Base-by-base conservation (phyloP, 768 basidiomycete species). In the Macrocybe gigantea region DNA sequence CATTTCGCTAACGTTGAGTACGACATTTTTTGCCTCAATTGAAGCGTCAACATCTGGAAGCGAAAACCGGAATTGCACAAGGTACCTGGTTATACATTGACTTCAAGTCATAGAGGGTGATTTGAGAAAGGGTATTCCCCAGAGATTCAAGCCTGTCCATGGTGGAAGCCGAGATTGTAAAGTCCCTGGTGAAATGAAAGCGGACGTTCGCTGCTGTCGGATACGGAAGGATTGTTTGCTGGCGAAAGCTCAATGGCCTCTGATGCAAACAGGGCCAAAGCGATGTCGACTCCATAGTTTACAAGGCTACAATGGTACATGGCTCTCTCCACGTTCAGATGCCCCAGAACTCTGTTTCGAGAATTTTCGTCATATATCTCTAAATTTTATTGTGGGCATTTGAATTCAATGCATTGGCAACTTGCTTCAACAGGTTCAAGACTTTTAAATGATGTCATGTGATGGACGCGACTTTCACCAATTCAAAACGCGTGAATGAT, bases 1-100 rank as follows among this genome's bases (percentile, higher is more conserved):
- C 82, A 90, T 95, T 70, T 97, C 95, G 57, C 86, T 91, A 51
- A 97, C 77, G 68, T 98, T 98, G 57, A 99, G 77, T 13, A 98
- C 94, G 51, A 93, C 83, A 66, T 96, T 96, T 74, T 92, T 95
- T 30, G 95, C 95, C 88, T 93, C 51, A 45, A 40, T 44, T 34
- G 29, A 45, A 45, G 38, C 41, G 45, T 33, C 9, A 50, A 41
- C 22, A 39, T 45, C 43, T 43, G 34, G 47, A 7, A 34, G 41
- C 13, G 33, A 30, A 41, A 15, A 33, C 5, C 33, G 11, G 41
- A n/a, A 30, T 10, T 29, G 14, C 6, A 30, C 9, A 33, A 57
- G 62, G 31, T 51, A 85, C 90, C 82, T 96, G 93, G 57, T 86
- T 93, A 73, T 95, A 95, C 80, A 92, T 88, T 58, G 79, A 79